phyloP scores from a whole-genome alignment of 805 yeast species.

The Komagataella pastoris region DNA sequence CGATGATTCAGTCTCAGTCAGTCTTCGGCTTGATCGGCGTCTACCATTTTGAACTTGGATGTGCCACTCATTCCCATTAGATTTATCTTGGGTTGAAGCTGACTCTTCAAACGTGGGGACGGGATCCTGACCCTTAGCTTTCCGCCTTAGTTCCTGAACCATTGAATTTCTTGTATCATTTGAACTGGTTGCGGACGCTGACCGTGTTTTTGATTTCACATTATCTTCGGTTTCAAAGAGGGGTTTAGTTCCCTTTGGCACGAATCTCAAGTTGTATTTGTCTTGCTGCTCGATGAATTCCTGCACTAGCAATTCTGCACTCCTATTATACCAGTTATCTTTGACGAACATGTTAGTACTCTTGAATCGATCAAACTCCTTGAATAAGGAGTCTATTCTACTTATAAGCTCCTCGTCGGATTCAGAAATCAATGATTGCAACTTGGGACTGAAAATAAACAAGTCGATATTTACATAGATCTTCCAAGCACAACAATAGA shows the following conservation, averaged over 20 bases:
- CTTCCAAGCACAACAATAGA: constrained; percentile 53
- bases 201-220: background rate
- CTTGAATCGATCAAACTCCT: constrained; percentile 20
- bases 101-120: background rate
- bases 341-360: constrained; percentile 8
- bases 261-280: constrained; percentile 8
- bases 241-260: background rate
- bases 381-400: constrained; percentile 18
- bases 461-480: constrained; percentile 52
- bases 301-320: constrained; percentile 14
- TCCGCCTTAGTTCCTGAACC: background rate
- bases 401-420: constrained; percentile 6
- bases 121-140: background rate
- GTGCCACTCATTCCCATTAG: background rate
- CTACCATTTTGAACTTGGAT: background rate
- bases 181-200: background rate
- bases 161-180: background rate
- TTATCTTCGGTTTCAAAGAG: background rate
- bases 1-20: background rate
- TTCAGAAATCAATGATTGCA: constrained; percentile 18
- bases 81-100: background rate
- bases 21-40: background rate
- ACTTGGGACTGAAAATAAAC: constrained; percentile 34
- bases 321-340: constrained; percentile 6
- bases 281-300: constrained; percentile 20